phyloP scores from a whole-genome alignment of 2,329 filamentous ascomycete genomes.

The Byssochlamys sp. region DNA sequence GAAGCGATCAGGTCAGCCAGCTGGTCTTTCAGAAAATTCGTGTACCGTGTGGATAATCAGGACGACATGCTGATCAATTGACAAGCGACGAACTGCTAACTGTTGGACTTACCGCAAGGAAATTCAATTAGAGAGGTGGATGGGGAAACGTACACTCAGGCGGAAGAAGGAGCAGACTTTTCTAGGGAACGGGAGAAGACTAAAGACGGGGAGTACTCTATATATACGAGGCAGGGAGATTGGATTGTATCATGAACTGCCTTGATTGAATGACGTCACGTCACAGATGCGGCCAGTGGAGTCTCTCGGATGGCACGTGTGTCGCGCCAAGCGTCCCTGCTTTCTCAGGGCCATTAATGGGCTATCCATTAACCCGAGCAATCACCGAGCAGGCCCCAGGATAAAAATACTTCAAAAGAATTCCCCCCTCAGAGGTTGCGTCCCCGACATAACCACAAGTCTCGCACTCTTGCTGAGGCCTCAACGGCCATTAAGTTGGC shows the following conservation, averaged over 20 bases:
- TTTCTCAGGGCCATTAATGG: not conserved
- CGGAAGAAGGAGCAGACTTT: not conserved
- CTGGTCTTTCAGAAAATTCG: not conserved
- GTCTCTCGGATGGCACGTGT: constrained; percentile 10
- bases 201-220: not conserved
- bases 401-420: not conserved
- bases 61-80: not conserved
- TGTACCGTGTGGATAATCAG: constrained; percentile 3
- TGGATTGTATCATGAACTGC: not conserved
- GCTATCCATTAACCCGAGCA: not conserved
- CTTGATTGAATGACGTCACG: constrained; percentile 18
- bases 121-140: not conserved
- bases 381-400: not conserved
- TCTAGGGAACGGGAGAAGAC: not conserved
- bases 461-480: not conserved
- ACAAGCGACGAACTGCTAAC: not conserved
- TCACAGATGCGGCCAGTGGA: constrained; percentile 16
- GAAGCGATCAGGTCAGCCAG: not conserved
- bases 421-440: not conserved
- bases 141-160: not conserved
- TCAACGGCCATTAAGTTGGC: not conserved
- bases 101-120: not conserved
- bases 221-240: not conserved
- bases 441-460: not conserved
- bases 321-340: not conserved